Evolutionary conservation across 805 yeast genomes (phyloP), one percentile per base, ranked within the genome.

Genomic region (Sugiyamaella floridensis): DNA sequence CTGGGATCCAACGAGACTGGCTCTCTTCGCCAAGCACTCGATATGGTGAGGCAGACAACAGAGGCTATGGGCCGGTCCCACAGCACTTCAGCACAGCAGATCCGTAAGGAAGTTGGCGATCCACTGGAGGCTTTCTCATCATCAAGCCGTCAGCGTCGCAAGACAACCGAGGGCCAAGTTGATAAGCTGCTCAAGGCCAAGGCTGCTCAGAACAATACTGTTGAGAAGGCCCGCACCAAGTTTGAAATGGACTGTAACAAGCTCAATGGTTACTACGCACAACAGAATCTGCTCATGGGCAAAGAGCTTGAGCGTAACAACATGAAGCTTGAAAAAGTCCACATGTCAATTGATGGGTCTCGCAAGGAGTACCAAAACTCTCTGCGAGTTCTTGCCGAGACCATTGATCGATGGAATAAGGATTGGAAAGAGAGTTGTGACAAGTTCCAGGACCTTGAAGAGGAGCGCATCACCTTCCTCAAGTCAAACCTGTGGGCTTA

Each of bases 401-500:
- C 81, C 16, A 76, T 79, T 55, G 85, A 83, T 40, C 66, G 76
- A 2, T 89, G 88, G 84, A 76, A 78, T 51, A 69, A 79, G 29
- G 89, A 87, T 59, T 88, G 96, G 96, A 73, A 75, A 53, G 63
- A 72, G 4, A 75, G 85, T 0, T 77, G 87, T 45, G 80, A 76
- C 57, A 77, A 77, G 56, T 73, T 84, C 56, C 89, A 88, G 67
- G 76, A 71, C 50, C 67, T 85, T 46, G 96, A 88, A 63, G 79
- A 80, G 47, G 89, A 85, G 63, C 76, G 90, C 56, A 78, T 86
- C 51, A 84, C 83, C 60, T 77, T 82, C 56, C 63, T 85, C 52
- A 84, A 86, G 61, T 72, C 83, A 15, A 86, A 82, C 59, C 67
- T 89, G 54, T 89, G 95, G 86, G 85, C 82, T 43, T 87, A 76